Base-by-base conservation (phyloP, 345 rosid genomes). In the Rhizophora apiculata region DNA sequence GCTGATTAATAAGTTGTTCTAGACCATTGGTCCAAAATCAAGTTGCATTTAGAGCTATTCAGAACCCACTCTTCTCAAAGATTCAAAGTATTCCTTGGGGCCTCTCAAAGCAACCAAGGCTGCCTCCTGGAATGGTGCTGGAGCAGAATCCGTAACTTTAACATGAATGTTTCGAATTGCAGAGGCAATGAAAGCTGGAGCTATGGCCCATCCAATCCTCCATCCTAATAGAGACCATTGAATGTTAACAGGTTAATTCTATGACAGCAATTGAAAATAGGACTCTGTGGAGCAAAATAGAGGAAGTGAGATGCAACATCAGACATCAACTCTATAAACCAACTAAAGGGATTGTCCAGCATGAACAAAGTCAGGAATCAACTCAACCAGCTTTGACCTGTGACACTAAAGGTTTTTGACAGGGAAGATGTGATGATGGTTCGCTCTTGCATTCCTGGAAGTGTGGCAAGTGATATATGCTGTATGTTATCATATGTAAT, bases 191-290 rank as follows among this genome's bases (percentile, higher is more conserved):
- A 30, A 49, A 26, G 85, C 74, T 30, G 86, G 86, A 79, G 84
- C 92, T 67, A 87, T 82, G 48, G 86, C 89, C 89, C 92, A 85
- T 62, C 92, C 89, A 26, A 87, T 67, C 64, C 85, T 85, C 88
- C 88, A 85, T 70, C 86, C 89, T 87, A 69, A 66, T 56, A 63
- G 61, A 74, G 30, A 68, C 37, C 67, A 74, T 6, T 46, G 31
- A 56, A 34, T 19, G n/a, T 48, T 31, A 67, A 67, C 63, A 37
- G 65, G 3, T 68, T 52, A 57, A 65, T 68, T 27, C 53, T 34
- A 63, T 64, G 62, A 56, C 43, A 48, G 36, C 31, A 55, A 31
- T 24, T 37, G 22, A 51, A 68, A 46, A 24, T 61, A 6, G n/a
- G 59, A 43, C 43, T 1, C 71, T 27, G 16, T 43, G 5, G 49